These are phyloP conservation scores for Trametes cinnabarina DNA, from an alignment of 768 basidiomycete genomes.

Conservation along the genomic window DNA sequence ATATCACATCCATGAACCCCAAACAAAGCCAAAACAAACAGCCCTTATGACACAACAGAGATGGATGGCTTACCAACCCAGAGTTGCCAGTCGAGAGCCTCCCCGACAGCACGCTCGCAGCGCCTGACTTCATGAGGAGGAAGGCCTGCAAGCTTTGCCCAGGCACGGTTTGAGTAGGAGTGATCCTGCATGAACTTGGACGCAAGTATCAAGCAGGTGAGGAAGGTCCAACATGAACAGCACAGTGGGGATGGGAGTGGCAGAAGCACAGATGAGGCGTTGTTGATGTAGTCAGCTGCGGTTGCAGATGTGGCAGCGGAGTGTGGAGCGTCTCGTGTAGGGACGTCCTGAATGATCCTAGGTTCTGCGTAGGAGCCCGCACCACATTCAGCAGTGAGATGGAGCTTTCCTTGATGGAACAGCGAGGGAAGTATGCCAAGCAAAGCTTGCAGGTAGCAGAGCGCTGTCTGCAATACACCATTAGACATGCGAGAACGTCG, in stretches of 20 bases:
- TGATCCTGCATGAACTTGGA: slow-evolving; percentile 93
- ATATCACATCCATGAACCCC: too few relatives aligned
- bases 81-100: slow-evolving; percentile 85
- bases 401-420: slow-evolving; percentile 41
- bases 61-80: slow-evolving; percentile 77
- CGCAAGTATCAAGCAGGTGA: slow-evolving; percentile 84
- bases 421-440: slow-evolving; percentile 68
- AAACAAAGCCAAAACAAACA: too few relatives aligned
- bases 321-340: neutral
- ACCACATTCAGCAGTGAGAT: slow-evolving; percentile 36
- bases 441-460: slow-evolving; percentile 87
- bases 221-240: slow-evolving; percentile 85
- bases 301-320: too few relatives aligned
- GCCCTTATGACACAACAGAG: slow-evolving; percentile 47
- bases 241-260: slow-evolving; percentile 74
- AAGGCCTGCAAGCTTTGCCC: slow-evolving; percentile 92
- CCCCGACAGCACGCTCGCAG: slow-evolving; percentile 85
- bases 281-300: too few relatives aligned
- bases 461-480: slow-evolving; percentile 79
- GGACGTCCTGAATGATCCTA: slow-evolving; percentile 9
- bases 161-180: slow-evolving; percentile 92
- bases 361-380: slow-evolving; percentile 22
- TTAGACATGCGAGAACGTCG: slow-evolving; percentile 83
- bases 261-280: too few relatives aligned
- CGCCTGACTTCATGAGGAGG: slow-evolving; percentile 81